Evolutionary conservation across 163 green algal genomes (phyloP), one percentile per base, ranked within the genome.

Genomic region (Chloromonas sp.): DNA sequence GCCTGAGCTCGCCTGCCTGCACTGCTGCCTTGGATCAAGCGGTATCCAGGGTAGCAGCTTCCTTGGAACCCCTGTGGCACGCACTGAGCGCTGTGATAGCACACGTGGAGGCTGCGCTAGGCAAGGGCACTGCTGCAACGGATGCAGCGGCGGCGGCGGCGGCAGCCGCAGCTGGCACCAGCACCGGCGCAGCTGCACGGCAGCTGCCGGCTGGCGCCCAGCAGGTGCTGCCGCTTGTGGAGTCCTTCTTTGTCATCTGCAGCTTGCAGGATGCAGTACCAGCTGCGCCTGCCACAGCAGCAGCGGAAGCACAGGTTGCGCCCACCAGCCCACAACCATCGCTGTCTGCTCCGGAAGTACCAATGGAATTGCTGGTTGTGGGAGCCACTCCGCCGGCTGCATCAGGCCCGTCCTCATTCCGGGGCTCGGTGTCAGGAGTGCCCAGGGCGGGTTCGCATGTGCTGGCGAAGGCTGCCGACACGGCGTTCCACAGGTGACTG

Each of bases 191-290:
- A 60, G 84, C 87, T 0, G 78, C 89, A n/a, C 89, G 90, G n/a
- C 79, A 94, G 78, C 90, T 99, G 83, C 94, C 96, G 0, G 89
- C 93, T 3, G 96, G 92, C 3, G 94, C 94, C 0, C 85, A 86
- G 79, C 92, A 97, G 87, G 90, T 98, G 83, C 89, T 97, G 81
- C 96, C 96, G 0, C 91, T 98, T 70, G 91, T 99, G 14, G 96
- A 99, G 92, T 89, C 92, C 0, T 98, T 98, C 91, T 98, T 98
- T 82, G 91, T 98, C 70, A 88, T 98, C 87, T 92, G 88, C 85
- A 85, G 82, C 60, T 81, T 92, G 81, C 83, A 90, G 60, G 88
- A 87, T 15, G 87, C 86, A 13, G 85, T 92, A 14, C 89, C 91
- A 2, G 36, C 87, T 11, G 84, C 83, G 13, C 78, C 36, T 59